Percentiles rank a stretch among this genome's conserved stretches.
Conservation (phyloP, 2,329 filamentous ascomycete species). For the Epichloe brachyelytri region DNA sequence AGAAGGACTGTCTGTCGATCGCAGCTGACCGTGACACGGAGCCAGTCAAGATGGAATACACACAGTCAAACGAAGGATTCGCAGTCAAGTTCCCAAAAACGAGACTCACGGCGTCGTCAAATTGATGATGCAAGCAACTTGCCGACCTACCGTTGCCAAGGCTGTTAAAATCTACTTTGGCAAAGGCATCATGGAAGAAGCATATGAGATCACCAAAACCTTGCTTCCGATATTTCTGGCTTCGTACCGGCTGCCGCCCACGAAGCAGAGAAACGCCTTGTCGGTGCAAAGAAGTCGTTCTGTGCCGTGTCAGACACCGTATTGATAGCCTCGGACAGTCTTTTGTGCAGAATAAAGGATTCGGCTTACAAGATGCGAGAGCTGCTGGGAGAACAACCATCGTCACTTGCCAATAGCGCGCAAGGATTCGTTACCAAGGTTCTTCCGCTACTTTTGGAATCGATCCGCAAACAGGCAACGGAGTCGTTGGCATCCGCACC, state of each 20-base stretch:
- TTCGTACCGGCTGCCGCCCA: slow-evolving; percentile 26
- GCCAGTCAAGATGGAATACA: slow-evolving; percentile 35
- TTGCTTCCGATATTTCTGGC: slow-evolving; percentile 29
- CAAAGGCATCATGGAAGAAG: slow-evolving; percentile 30
- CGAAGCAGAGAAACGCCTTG: slow-evolving; percentile 24
- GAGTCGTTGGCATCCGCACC: background rate
- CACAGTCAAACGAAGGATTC: slow-evolving; percentile 36
- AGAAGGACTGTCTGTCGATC: slow-evolving; percentile 39
- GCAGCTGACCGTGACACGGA: slow-evolving; percentile 37
- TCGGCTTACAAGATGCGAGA: slow-evolving; percentile 12
- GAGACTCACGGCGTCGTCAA: slow-evolving; percentile 47
- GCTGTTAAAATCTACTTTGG: slow-evolving; percentile 49
- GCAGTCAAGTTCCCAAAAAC: slow-evolving; percentile 37
- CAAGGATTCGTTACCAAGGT: slow-evolving; percentile 10
- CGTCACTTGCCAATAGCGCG: slow-evolving; percentile 8
- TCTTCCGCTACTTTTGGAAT: slow-evolving; percentile 11
- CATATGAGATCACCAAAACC: slow-evolving; percentile 30
- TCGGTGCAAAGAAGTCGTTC: slow-evolving; percentile 20
- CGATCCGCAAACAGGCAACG: slow-evolving; percentile 24
- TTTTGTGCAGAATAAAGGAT: slow-evolving; percentile 12
- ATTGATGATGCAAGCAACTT: slow-evolving; percentile 44
- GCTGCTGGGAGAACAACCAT: slow-evolving; percentile 12
- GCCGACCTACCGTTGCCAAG: slow-evolving; percentile 47
- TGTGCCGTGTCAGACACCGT: slow-evolving; percentile 19
- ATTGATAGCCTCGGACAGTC: slow-evolving; percentile 16